A percentile compares a stretch with the other conserved stretches of the same genome.
phyloP scores from a whole-genome alignment of 2,329 filamentous ascomycete species.

The Drechmeria coniospora region DNA sequence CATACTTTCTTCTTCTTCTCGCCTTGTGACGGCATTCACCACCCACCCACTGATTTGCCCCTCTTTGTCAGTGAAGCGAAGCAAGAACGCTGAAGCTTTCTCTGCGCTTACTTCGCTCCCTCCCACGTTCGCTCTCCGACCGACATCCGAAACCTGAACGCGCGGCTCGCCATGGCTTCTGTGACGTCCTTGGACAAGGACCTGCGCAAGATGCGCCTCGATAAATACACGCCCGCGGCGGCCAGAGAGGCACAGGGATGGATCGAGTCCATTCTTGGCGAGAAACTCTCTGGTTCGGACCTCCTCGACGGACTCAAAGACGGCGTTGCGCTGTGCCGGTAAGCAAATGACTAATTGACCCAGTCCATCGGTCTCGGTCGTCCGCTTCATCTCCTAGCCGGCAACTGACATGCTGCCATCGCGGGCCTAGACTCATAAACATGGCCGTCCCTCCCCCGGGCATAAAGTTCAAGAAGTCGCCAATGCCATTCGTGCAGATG shows the following conservation, averaged over 20 bases:
- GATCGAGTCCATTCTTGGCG: constrained; percentile 71
- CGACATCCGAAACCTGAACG: too few species aligned
- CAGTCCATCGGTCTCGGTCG: too few species aligned
- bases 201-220: constrained; percentile 80
- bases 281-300: constrained; percentile 56
- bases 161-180: constrained; percentile 95
- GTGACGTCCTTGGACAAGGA: constrained; percentile 90
- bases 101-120: too few species aligned
- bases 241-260: constrained; percentile 73
- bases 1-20: too few species aligned
- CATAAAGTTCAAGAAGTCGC: constrained; percentile 77
- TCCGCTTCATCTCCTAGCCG: too few species aligned
- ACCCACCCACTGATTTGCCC: too few species aligned
- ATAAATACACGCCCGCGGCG: constrained; percentile 82
- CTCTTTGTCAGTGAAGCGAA: too few species aligned
- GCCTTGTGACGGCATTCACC: too few species aligned
- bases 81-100: too few species aligned
- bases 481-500: constrained; percentile 99
- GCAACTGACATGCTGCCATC: too few species aligned
- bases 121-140: too few species aligned
- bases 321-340: constrained; percentile 88
- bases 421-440: constrained; percentile 71
- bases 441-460: constrained; percentile 60
- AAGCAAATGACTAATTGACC: too few species aligned
- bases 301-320: constrained; percentile 78